phyloP scores from a whole-genome alignment of 129 eudicot species.

The Heracleum sosnowskyi region DNA sequence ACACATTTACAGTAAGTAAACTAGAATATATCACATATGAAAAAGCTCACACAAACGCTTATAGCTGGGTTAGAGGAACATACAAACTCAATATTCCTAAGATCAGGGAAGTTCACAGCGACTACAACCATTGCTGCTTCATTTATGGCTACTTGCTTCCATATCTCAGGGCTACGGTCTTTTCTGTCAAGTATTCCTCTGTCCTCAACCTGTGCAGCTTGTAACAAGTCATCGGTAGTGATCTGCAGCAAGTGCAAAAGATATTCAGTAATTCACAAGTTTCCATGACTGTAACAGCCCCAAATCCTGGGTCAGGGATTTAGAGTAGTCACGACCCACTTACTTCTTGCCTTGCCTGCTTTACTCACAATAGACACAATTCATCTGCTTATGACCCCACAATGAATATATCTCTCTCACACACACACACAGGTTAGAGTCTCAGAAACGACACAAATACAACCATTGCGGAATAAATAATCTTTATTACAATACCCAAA shows the following conservation, averaged over 20 bases:
- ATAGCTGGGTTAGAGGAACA: constrained; percentile 21
- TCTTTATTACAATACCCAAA: too few species aligned
- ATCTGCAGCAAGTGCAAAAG: constrained; percentile 40
- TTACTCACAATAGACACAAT: too few species aligned
- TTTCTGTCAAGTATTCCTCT: constrained; percentile 77
- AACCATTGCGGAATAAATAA: too few species aligned
- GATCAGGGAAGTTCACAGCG: constrained; percentile 73
- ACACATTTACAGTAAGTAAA: neutral
- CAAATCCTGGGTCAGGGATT: too few species aligned
- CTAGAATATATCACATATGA: neutral
- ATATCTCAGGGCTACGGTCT: constrained; percentile 61
- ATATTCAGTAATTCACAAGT: neutral
- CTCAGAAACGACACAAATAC: too few species aligned
- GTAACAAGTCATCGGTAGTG: constrained; percentile 81
- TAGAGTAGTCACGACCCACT: too few species aligned
- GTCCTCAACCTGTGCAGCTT: constrained; percentile 94
- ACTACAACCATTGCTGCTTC: constrained; percentile 87
- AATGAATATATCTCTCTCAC: too few species aligned
- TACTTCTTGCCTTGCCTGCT: too few species aligned
- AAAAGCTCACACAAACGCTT: neutral
- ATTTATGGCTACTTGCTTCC: constrained; percentile 89
- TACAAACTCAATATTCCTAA: constrained; percentile 75
- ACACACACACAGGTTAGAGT: too few species aligned
- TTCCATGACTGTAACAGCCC: too few species aligned
- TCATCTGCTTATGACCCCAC: too few species aligned